Conservation (phyloP, 768 basidiomycete species). For the Fibroporia radiculosa region DNA sequence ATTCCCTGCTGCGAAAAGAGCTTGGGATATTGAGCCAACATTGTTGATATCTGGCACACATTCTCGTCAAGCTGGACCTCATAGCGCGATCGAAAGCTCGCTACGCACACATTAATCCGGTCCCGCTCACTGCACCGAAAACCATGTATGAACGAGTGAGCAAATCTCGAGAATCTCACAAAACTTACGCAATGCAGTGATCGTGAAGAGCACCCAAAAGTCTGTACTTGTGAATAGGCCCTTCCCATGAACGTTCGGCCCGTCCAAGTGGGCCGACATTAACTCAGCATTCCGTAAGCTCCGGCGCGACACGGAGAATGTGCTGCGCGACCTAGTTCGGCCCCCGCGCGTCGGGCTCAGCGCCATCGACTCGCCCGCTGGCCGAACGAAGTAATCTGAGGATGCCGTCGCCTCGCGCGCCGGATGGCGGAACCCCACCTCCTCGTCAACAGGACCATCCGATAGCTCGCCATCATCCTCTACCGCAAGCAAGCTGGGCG, state of each 20-base stretch:
- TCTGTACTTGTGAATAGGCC: constrained; percentile 43
- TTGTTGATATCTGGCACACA: constrained; percentile 66
- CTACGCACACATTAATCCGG: constrained; percentile 70
- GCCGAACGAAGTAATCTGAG: constrained; percentile 19
- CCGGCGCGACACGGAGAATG: constrained; percentile 8
- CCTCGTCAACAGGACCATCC: constrained; percentile 16
- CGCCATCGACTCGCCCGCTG: constrained; percentile 15
- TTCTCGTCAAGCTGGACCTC: background rate
- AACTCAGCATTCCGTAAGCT: constrained; percentile 4
- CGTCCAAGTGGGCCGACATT: background rate
- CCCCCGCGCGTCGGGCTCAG: constrained; percentile 16
- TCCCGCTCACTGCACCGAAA: constrained; percentile 49
- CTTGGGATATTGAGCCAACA: constrained; percentile 73
- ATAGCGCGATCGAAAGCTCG: too few relatives aligned
- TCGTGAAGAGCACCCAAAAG: constrained; percentile 56
- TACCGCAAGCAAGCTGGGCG: constrained; percentile 4
- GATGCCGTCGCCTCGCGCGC: constrained; percentile 3
- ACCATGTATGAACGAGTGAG: background rate
- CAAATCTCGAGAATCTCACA: background rate
- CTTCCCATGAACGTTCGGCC: constrained; percentile 46
- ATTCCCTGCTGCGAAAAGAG: constrained; percentile 52
- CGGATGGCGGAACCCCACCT: constrained; percentile 12
- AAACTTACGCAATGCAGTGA: constrained; percentile 49
- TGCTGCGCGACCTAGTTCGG: constrained; percentile 15
- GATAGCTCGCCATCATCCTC: constrained; percentile 17